phyloP scores from a whole-genome alignment of 1,284 basidiomycete genomes.

The Xerocomus minutiporus region DNA sequence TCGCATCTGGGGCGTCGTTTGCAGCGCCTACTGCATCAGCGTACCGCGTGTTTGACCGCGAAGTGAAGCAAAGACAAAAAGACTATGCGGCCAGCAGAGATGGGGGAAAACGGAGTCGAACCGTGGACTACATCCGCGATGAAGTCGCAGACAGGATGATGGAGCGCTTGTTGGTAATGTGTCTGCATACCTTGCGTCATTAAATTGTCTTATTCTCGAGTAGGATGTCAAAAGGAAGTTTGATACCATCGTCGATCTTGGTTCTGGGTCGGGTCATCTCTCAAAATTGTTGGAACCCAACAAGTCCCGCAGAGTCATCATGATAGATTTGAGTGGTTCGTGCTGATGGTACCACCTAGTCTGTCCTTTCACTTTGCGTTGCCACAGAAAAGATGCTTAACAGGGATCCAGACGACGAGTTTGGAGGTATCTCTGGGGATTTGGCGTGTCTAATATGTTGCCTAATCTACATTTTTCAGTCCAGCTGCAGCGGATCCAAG shows the following conservation, averaged over 20 bases:
- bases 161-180: conserved; percentile 75
- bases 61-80: conserved; percentile 77
- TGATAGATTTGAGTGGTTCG: conserved; percentile 87
- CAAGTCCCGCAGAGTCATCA: conserved; percentile 71
- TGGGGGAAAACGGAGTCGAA: conserved; percentile 58
- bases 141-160: conserved; percentile 89
- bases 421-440: conserved; percentile 53
- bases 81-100: conserved; percentile 66
- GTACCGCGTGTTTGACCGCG: conserved; percentile 86
- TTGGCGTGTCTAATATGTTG: conserved; percentile 1
- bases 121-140: conserved; percentile 89
- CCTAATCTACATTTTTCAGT: conserved; percentile 43
- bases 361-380: conserved; percentile 4
- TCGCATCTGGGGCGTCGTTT: conserved; percentile 37
- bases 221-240: conserved; percentile 92
- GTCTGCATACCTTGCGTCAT: neutral
- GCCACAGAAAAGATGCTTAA: conserved; percentile 56
- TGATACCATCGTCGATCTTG: conserved; percentile 78
- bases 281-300: conserved; percentile 76
- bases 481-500: conserved; percentile 63
- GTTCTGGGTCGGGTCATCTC: conserved; percentile 93
- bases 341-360: neutral
- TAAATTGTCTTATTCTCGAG: neutral
- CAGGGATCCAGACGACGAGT: conserved; percentile 70
- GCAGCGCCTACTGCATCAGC: conserved; percentile 45